Base-by-base conservation (phyloP, 257 asterid genomes). In the Penstemon barbatus region DNA sequence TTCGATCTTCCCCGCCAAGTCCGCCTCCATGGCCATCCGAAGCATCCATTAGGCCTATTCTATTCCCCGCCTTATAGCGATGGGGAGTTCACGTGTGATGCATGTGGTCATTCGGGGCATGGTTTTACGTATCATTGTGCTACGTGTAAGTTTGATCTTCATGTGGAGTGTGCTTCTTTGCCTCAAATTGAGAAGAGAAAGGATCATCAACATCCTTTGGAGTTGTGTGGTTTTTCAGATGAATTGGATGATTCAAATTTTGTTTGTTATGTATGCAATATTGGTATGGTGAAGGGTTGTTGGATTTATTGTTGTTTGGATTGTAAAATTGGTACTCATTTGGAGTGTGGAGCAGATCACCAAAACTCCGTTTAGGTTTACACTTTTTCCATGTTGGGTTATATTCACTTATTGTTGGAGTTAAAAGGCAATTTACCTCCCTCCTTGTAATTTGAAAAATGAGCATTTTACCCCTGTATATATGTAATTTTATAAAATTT, bases 61-160 rank as follows among this genome's bases (percentile, higher is more conserved):
- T 67, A 74, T 8, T 38, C 61, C 13, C 87, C 91, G 44, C 80
- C 91, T 0, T 81, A 81, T 71, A 36, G 77, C 48, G 77, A 71
- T 61, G 42, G 66, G 4, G 83, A 83, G 66, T 87, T 71, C 78
- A 75, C 72, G 5, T 87, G 92, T 78, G 77, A 81, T 15, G 95
- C 90, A 1, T 85, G 92, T 40, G 74, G 82, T 8, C 36, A 57
- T 0, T 50, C 74, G 1, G 91, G 91, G 3, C 83, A 77, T 5
- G 88, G 79, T 0, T 87, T 77, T 51, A 75, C 85, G 6, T 83
- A 77, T 67, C 65, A 72, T 42, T 85, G 87, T 50, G 77, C 42
- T 5, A 1, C 67, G 8, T 85, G 87, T 48, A 41, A 79, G 57
- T 78, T 82, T 5, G 87, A 82, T 49, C 75, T 85, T 2, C 87